Conservation (phyloP, 1,284 basidiomycete species). For the Boletus mariae region DNA sequence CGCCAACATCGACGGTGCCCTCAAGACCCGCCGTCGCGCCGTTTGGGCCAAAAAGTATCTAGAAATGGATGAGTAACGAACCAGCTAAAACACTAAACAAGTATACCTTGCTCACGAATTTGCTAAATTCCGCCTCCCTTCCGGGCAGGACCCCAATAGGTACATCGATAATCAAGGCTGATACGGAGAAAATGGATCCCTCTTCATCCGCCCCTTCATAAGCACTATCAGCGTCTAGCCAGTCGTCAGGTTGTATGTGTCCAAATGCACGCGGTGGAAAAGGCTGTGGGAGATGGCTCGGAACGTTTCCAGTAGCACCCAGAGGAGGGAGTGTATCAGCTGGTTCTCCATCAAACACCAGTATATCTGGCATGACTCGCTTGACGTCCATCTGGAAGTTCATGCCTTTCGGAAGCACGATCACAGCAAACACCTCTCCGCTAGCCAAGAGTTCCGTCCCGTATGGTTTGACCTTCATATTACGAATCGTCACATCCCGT, state of each 20-base stretch:
- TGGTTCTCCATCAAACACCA: constrained; percentile 70
- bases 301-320: constrained; percentile 23
- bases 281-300: constrained; percentile 55
- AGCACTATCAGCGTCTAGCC: constrained; percentile 55
- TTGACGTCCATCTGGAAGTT: constrained; percentile 57
- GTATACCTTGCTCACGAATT: constrained; percentile 68
- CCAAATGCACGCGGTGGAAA: constrained; percentile 69
- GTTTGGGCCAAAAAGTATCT: constrained; percentile 64
- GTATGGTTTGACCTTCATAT: constrained; percentile 66
- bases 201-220: constrained; percentile 42
- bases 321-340: constrained; percentile 29
- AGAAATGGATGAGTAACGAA: constrained; percentile 3
- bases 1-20: constrained; percentile 59
- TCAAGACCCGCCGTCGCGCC: constrained; percentile 69
- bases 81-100: background rate
- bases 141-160: constrained; percentile 73
- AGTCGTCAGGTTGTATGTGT: constrained; percentile 63
- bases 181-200: constrained; percentile 53
- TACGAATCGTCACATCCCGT: constrained; percentile 62
- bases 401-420: constrained; percentile 66
- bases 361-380: constrained; percentile 65
- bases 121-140: constrained; percentile 65
- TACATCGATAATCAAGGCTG: constrained; percentile 63
- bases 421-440: constrained; percentile 58
- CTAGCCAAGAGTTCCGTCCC: constrained; percentile 56